These are phyloP conservation scores for Nicotiana attenuata DNA, from an alignment of 257 asterid genomes.

Conservation along the genomic window DNA sequence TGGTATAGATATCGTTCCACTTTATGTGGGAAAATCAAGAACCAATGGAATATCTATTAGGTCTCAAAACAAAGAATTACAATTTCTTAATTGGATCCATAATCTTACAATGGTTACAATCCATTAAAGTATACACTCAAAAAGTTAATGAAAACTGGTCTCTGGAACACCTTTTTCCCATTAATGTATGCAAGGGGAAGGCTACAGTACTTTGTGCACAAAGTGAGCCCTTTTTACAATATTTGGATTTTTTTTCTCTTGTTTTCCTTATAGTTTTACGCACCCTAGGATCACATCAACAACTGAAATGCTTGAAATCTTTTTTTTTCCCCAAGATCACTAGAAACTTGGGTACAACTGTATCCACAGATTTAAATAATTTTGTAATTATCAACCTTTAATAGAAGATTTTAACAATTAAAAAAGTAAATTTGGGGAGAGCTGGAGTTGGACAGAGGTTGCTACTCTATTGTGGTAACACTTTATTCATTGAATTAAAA, in stretches of 20 bases:
- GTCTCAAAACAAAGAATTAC: not conserved
- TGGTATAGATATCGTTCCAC: not conserved
- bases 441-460: too few relatives aligned
- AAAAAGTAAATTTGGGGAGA: too few relatives aligned
- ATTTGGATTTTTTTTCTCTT: not conserved
- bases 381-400: too few relatives aligned
- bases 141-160: not conserved
- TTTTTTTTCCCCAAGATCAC: not conserved
- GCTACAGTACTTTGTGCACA: not conserved
- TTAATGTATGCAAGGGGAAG: not conserved
- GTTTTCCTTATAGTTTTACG: too few relatives aligned
- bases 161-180: not conserved
- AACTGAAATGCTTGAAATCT: not conserved
- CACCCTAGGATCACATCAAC: not conserved
- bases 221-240: not conserved
- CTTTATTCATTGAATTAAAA: too few relatives aligned
- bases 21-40: not conserved
- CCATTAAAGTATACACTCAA: not conserved
- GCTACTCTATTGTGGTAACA: too few relatives aligned
- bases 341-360: not conserved
- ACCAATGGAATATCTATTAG: not conserved
- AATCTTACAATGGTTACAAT: not conserved
- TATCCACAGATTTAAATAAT: too few relatives aligned
- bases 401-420: too few relatives aligned
- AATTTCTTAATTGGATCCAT: not conserved